Conservation (phyloP, 306 rosid genomes). For the Casuarina glauca region DNA sequence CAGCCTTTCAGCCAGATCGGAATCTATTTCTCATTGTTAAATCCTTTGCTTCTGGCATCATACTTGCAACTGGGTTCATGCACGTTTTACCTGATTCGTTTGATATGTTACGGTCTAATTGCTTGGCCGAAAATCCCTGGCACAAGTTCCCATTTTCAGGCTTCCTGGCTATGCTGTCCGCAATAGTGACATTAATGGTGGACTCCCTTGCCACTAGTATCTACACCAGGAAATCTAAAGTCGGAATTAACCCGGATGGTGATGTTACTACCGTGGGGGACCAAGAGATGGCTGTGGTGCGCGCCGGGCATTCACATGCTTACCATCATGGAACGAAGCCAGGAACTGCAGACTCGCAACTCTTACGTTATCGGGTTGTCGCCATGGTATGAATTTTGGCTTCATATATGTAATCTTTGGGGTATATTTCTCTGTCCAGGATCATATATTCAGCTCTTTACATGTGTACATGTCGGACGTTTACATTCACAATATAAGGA, state of each 20-base stretch:
- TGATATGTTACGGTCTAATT: conserved; percentile 54
- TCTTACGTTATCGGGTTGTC: conserved; percentile 61
- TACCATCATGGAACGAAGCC: conserved; percentile 34
- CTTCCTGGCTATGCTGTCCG: conserved; percentile 68
- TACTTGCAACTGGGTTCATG: conserved; percentile 74
- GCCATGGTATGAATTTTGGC: conserved; percentile 51
- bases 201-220: conserved; percentile 69
- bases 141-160: conserved; percentile 74
- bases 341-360: conserved; percentile 23
- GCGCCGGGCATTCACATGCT: conserved; percentile 42
- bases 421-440: neutral
- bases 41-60: conserved; percentile 62
- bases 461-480: too few species aligned
- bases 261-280: conserved; percentile 14
- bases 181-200: conserved; percentile 59
- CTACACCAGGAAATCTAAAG: conserved; percentile 28
- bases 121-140: conserved; percentile 67
- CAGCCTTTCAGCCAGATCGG: conserved; percentile 58
- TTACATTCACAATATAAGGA: too few species aligned
- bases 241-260: conserved; percentile 29
- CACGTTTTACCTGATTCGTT: conserved; percentile 75
- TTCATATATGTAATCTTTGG: neutral
- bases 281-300: conserved; percentile 35
- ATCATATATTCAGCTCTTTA: neutral
- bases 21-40: conserved; percentile 53